A percentile compares a stretch with the other conserved stretches of the same genome.
Conservation (phyloP, 1,139 yeast genomes). For the Geotrichum histeridarum region DNA sequence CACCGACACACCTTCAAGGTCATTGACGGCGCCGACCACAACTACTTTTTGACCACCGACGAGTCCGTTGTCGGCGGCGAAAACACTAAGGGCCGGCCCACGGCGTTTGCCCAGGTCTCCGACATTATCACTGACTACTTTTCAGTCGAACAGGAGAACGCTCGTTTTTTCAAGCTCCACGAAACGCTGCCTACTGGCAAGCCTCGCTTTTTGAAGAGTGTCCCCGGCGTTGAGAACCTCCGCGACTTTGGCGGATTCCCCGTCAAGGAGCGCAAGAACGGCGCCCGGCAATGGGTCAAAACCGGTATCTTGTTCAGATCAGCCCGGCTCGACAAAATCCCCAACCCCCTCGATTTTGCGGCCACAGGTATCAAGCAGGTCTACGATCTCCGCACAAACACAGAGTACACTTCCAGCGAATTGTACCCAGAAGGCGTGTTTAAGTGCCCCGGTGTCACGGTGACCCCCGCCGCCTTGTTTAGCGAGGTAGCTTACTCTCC, state of each 20-base stretch:
- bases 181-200: conserved; percentile 4
- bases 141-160: conserved; percentile 46
- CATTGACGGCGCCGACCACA: conserved; percentile 72
- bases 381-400: conserved; percentile 65
- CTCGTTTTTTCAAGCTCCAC: conserved; percentile 45
- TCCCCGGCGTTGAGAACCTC: conserved; percentile 58
- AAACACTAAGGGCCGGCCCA: conserved; percentile 42
- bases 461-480: conserved; percentile 59
- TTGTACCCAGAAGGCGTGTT: conserved; percentile 20
- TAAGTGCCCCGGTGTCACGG: conserved; percentile 41
- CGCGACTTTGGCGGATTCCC: conserved; percentile 81
- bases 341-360: neutral
- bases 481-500: conserved; percentile 58
- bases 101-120: conserved; percentile 55
- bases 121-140: conserved; percentile 52
- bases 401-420: conserved; percentile 49
- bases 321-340: conserved; percentile 39
- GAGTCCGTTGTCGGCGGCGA: conserved; percentile 19
- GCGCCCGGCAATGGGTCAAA: conserved; percentile 39
- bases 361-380: conserved; percentile 51
- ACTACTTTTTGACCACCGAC: conserved; percentile 42
- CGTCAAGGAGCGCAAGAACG: neutral
- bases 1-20: conserved; percentile 52
- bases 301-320: conserved; percentile 57
- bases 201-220: conserved; percentile 11